These are phyloP conservation scores for Pouteria glomerata DNA, from an alignment of 148 eudicot genomes.

Conservation along the genomic window DNA sequence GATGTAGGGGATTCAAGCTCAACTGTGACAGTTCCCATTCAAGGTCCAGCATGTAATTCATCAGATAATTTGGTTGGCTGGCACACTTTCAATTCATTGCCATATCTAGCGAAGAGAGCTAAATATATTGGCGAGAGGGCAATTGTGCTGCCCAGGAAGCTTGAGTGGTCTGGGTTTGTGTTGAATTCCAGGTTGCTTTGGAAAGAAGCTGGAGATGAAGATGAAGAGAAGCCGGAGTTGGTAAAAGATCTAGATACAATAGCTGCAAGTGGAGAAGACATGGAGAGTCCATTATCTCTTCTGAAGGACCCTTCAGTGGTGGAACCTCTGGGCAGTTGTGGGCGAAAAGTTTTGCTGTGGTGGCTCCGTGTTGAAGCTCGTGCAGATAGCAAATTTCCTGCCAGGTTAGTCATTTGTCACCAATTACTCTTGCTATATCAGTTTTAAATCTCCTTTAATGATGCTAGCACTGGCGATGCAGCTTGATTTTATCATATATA, in stretches of 20 bases:
- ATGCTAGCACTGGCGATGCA: neutral
- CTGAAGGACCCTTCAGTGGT: constrained; percentile 64
- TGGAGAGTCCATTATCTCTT: constrained; percentile 72
- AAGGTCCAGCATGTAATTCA: constrained; percentile 94
- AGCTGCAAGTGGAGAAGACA: constrained; percentile 32
- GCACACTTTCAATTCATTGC: constrained; percentile 67
- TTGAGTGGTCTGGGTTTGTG: constrained; percentile 96
- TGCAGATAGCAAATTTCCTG: constrained; percentile 88
- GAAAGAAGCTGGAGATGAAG: constrained; percentile 59
- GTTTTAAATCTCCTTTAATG: neutral
- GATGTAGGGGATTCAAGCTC: constrained; percentile 37
- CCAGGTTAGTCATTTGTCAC: constrained; percentile 51
- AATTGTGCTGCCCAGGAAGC: constrained; percentile 72
- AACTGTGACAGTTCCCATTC: constrained; percentile 60
- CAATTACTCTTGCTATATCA: neutral
- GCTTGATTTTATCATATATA: neutral
- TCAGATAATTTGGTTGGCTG: constrained; percentile 75
- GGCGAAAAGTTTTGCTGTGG: constrained; percentile 92
- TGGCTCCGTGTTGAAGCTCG: constrained; percentile 99
- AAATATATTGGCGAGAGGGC: constrained; percentile 75
- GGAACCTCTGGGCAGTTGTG: constrained; percentile 94
- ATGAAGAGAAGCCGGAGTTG: constrained; percentile 67
- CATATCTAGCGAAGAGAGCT: constrained; percentile 57
- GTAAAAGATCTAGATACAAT: constrained; percentile 61
- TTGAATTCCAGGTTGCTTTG: constrained; percentile 83